Base-by-base conservation (phyloP, 495 filamentous ascomycete species). In the Cladorrhinum samala region DNA sequence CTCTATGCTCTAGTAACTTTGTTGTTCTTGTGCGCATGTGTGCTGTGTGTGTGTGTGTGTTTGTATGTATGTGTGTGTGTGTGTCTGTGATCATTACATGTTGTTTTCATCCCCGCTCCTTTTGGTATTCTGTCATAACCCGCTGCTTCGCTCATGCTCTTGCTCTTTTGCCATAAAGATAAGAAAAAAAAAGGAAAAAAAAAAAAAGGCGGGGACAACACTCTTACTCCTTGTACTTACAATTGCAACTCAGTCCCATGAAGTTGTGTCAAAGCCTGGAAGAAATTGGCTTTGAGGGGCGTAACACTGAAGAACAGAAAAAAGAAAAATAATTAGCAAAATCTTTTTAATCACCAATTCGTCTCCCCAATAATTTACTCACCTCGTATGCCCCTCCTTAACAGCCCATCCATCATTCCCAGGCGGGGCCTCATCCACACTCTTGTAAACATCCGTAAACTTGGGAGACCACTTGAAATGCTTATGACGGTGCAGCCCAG, bases 391-490 rank as follows among this genome's bases (percentile, higher is more conserved):
- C 39, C 89, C 87, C 66, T 91, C 83, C 67, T 87, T 87, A 11
- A 98, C 86, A 13, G 83, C 84, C 93, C 92, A 96, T 33, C 93
- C 93, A 75, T 98, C 93, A 68, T 91, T 94, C 19, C 93, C 93
- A 14, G 89, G 87, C 45, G 71, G 72, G 50, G 83, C 81, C 52
- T 87, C 81, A 57, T 93, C 85, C 21, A 96, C 89, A 48, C 85
- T 90, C 55, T 83, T 78, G 66, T 87, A 85, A 1, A 98, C 87
- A 72, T 96, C 91, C 17, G 78, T 72, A 67, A 96, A 93, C 51
- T 82, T 82, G 1, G 93, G 93, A 51, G 86, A 80, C 93, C 93
- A 98, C 69, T 88, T 88, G 73, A 96, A 98, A 67, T 95, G 88
- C 66, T 86, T 90, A 66, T 91, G 87, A 52, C 70, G 73, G 76